phyloP scores from a whole-genome alignment of 805 yeast species.

The Lipomyces sp. region DNA sequence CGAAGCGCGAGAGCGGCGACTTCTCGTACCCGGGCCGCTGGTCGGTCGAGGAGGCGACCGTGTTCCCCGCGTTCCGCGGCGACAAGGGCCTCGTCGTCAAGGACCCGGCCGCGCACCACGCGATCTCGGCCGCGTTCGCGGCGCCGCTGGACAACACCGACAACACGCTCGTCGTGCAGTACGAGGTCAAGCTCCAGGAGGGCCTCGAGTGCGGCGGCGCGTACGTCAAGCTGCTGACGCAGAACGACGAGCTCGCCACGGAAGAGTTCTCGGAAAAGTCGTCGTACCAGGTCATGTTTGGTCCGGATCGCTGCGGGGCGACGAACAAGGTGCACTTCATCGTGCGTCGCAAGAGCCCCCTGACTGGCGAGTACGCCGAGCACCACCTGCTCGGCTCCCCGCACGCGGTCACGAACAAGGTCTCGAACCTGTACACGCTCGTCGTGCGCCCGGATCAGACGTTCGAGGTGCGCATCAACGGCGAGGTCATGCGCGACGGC shows the following conservation, averaged over 20 bases:
- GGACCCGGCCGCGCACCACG: slow-evolving; percentile 75
- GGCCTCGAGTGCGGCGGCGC: slow-evolving; percentile 87
- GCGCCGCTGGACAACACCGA: slow-evolving; percentile 56
- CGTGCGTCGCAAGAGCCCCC: slow-evolving; percentile 55
- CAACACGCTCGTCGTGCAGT: slow-evolving; percentile 75
- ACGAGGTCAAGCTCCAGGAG: slow-evolving; percentile 80
- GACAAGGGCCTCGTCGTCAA: slow-evolving; percentile 78
- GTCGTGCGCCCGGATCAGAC: slow-evolving; percentile 61
- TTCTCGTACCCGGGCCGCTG: slow-evolving; percentile 69
- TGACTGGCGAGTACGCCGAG: slow-evolving; percentile 58
- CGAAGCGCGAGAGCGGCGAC: slow-evolving; percentile 45
- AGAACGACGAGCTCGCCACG: slow-evolving; percentile 39
- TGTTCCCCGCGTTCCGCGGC: slow-evolving; percentile 55
- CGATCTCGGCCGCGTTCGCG: slow-evolving; percentile 64
- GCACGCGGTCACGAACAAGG: slow-evolving; percentile 53
- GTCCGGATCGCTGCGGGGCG: slow-evolving; percentile 87
- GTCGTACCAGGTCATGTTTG: slow-evolving; percentile 86
- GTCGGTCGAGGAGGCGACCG: slow-evolving; percentile 62
- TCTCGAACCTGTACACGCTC: slow-evolving; percentile 69
- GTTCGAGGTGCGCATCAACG: slow-evolving; percentile 80
- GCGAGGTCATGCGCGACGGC: slow-evolving; percentile 69
- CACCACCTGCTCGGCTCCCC: slow-evolving; percentile 69
- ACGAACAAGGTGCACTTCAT: slow-evolving; percentile 79
- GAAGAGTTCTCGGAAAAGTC: slow-evolving; percentile 59
- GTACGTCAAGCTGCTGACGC: slow-evolving; percentile 68